phyloP scores from a whole-genome alignment of 176 grass and related monocot species.

The Eleusine indica region DNA sequence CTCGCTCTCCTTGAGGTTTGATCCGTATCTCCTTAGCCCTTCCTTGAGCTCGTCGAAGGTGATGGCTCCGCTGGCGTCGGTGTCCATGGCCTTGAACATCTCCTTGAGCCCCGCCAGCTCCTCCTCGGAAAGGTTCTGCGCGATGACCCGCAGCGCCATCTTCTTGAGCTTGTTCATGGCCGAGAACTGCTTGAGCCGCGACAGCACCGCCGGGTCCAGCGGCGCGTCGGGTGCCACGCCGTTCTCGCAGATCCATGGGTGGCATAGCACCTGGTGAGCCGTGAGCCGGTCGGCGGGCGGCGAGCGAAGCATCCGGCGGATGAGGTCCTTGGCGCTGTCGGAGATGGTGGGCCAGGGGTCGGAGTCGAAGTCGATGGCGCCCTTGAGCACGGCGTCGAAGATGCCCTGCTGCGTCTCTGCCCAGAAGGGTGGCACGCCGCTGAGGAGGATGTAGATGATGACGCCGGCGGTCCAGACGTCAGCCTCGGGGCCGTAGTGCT shows the following conservation, averaged over 20 bases:
- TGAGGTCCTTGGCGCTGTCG: conserved; percentile 67
- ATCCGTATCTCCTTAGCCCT: conserved; percentile 49
- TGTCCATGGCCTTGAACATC: conserved; percentile 80
- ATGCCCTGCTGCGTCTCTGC: conserved; percentile 81
- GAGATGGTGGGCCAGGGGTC: conserved; percentile 72
- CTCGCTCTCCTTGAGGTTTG: conserved; percentile 58
- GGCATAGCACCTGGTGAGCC: conserved; percentile 72
- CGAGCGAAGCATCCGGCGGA: conserved; percentile 60
- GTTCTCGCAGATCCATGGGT: conserved; percentile 71
- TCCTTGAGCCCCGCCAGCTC: conserved; percentile 71
- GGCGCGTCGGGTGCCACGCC: conserved; percentile 54
- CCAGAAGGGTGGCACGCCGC: conserved; percentile 80
- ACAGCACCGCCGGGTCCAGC: conserved; percentile 58
- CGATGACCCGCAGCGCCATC: conserved; percentile 70
- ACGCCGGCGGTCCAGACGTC: conserved; percentile 80
- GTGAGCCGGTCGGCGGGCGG: conserved; percentile 50
- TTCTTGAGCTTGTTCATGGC: conserved; percentile 72
- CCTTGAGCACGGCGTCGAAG: conserved; percentile 67
- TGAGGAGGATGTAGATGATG: conserved; percentile 75
- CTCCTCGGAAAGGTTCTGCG: conserved; percentile 58
- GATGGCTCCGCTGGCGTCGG: conserved; percentile 64
- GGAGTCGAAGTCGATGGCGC: conserved; percentile 61
- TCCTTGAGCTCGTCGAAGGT: conserved; percentile 78
- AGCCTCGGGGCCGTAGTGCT: conserved; percentile 74
- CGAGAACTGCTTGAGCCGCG: conserved; percentile 67